Percentiles rank a stretch among this genome's conserved stretches.
These are phyloP conservation scores for Zymoseptoria tritici DNA, from an alignment of 2,329 filamentous ascomycete genomes.

Conservation along the genomic window DNA sequence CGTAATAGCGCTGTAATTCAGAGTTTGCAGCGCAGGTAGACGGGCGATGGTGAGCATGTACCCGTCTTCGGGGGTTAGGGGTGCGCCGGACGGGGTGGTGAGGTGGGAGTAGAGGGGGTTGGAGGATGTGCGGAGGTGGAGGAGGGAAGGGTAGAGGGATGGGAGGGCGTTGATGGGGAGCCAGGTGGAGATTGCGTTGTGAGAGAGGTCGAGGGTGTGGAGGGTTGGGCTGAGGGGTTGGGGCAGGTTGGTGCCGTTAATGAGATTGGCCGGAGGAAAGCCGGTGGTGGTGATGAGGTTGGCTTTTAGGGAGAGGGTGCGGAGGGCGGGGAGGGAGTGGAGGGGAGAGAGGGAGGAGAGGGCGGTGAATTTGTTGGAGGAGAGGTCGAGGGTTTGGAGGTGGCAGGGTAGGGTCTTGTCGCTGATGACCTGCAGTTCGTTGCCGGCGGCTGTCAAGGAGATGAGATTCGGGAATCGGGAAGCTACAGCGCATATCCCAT, in stretches of 20 bases:
- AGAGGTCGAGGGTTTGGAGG: slow-evolving; percentile 59
- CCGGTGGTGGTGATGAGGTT: slow-evolving; percentile 55
- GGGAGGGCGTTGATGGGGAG: slow-evolving; percentile 63
- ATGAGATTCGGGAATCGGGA: slow-evolving; percentile 49
- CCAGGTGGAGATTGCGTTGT: slow-evolving; percentile 53
- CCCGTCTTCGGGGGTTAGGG: slow-evolving; percentile 61
- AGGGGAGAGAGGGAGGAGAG: slow-evolving; percentile 53
- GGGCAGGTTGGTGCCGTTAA: neutral
- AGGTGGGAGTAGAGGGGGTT: slow-evolving; percentile 72
- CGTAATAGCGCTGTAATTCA: slow-evolving; percentile 67
- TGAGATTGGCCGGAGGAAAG: neutral
- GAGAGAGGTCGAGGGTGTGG: slow-evolving; percentile 38
- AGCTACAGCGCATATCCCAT: slow-evolving; percentile 35
- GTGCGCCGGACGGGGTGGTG: slow-evolving; percentile 33
- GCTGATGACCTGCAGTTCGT: slow-evolving; percentile 30
- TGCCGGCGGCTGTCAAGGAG: slow-evolving; percentile 40
- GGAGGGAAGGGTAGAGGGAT: slow-evolving; percentile 62
- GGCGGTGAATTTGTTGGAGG: slow-evolving; percentile 61
- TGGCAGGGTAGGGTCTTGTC: slow-evolving; percentile 39
- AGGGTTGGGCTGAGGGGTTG: slow-evolving; percentile 28
- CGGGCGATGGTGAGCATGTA: slow-evolving; percentile 84
- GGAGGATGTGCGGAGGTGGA: slow-evolving; percentile 68
- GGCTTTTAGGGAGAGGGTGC: slow-evolving; percentile 58
- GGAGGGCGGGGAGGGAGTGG: slow-evolving; percentile 49
- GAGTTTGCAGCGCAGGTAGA: slow-evolving; percentile 55